Base-by-base conservation (phyloP, 2,329 filamentous ascomycete species). In the Niveomyces coronatus region DNA sequence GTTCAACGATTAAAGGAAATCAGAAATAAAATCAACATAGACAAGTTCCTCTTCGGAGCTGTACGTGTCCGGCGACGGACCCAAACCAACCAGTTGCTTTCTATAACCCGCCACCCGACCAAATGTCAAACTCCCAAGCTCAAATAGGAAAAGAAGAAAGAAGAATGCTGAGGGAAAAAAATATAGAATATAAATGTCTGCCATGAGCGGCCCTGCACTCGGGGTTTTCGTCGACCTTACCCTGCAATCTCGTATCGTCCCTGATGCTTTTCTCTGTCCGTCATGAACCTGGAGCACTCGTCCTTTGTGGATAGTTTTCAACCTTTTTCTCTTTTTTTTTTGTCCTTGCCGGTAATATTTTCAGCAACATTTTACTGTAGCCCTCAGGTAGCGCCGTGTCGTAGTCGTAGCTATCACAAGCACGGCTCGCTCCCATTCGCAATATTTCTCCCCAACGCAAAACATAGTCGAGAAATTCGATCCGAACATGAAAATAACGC, bases 81-180 rank as follows among this genome's bases (percentile, higher is more conserved):
- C 29, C 35, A 38, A 38, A 38, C 36, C 35, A 42, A 31, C 39
- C 39, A 34, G 11, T 41, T 36, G 39, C 33, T 41, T 41, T 44
- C 42, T 44, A 41, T 41, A 44, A 28, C 46, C 44, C 39, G 40
- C 38, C 31, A 31, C 31, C 35, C n/a, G n/a, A n/a, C n/a, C n/a
- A n/a, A n/a, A n/a, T n/a, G n/a, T n/a, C n/a, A n/a, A n/a, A n/a
- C n/a, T n/a, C n/a, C n/a, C n/a, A n/a, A n/a, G n/a, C n/a, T n/a
- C 24, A 38, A 34, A 31, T 16, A 37, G 13, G 30, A 7, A 49
- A 42, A 42, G 22, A 39, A 38, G 27, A 24, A 43, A 40, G 34
- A 39, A 35, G 29, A 20, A 33, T 31, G 31, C 37, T 35, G 18
- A 41, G 44, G 27, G 35, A 39, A 31, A 42, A 40, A 43, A 38